Base-by-base conservation (phyloP, 306 rosid genomes). In the Castanospermum australe region DNA sequence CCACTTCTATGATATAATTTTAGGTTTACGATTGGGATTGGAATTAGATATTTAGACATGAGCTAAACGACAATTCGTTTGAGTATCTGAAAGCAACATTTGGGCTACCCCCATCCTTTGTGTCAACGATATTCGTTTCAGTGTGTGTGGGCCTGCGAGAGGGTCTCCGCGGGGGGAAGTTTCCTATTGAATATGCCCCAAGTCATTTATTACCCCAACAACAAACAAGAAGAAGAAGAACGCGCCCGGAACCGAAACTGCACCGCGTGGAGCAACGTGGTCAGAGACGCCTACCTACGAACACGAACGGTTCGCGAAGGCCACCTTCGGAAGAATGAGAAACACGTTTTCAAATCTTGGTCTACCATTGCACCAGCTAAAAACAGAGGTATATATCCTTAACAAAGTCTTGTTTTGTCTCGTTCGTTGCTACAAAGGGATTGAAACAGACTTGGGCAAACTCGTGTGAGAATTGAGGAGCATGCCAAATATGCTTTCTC, bases 261-360 rank as follows among this genome's bases (percentile, higher is more conserved):
- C 13, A 17, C 61, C 61, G 48, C 48, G 65, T 57, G 56, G 65
- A 18, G 50, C 8, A 17, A 35, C 75, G 32, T 44, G 60, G 75
- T 20, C 55, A 77, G 56, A 67, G 44, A 39, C 55, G 50, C 70
- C 21, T 47, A 12, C 55, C 38, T 3, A n/a, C 0, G 18, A 11
- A 14, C 24, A 6, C 41, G 8, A 28, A n/a, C n/a, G n/a, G n/a
- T n/a, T 15, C 21, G 28, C 42, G 8, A 38, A 14, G 6, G 4
- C 22, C 5, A 2, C 30, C 10, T n/a, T 38, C 38, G n/a, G 11
- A 54, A 10, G 30, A 64, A 77, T 38, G 44, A 72, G 71, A 64
- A 71, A 35, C 86, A 83, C 80, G 83, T 78, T 72, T 55, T 72
- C 55, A 71, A 70, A 36, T 44, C 21, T 25, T 0, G n/a, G 35